Evolutionary conservation across 169 alveolate genomes (phyloP).

Genomic region (Amoebophrya sp.): DNA sequence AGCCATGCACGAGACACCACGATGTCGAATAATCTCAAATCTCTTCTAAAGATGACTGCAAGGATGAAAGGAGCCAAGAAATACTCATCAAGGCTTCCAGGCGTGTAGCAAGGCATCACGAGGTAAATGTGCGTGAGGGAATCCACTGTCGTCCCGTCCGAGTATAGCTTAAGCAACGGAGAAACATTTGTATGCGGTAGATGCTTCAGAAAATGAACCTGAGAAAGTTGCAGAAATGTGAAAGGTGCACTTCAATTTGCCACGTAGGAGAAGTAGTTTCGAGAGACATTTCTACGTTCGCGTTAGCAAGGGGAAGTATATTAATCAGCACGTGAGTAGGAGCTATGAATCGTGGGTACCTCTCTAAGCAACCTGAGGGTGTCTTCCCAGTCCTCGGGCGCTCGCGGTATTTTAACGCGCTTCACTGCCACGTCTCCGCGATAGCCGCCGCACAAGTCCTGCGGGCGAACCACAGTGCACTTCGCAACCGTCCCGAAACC

Average conservation of each 20-base stretch:
- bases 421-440: background rate
- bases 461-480: background rate
- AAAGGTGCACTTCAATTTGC: too few species aligned
- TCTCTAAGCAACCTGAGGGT: background rate
- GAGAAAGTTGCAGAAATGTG: background rate
- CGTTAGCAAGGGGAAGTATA: too few species aligned
- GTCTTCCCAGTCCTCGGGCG: background rate
- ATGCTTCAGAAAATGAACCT: slow-evolving; percentile 2
- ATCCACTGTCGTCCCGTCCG: background rate
- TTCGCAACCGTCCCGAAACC: background rate
- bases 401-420: background rate
- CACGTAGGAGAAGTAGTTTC: too few species aligned
- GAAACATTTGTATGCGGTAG: background rate
- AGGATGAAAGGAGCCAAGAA: background rate
- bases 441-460: too few species aligned
- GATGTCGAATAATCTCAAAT: too few species aligned
- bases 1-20: too few species aligned
- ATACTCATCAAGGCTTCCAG: background rate
- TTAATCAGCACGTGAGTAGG: too few species aligned
- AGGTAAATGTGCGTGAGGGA: background rate
- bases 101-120: slow-evolving; percentile 4
- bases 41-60: too few species aligned
- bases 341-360: too few species aligned
- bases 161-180: background rate
- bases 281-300: too few species aligned